These are phyloP conservation scores for Starmerella stigmatis DNA, from an alignment of 805 yeast species.

Conservation along the genomic window DNA sequence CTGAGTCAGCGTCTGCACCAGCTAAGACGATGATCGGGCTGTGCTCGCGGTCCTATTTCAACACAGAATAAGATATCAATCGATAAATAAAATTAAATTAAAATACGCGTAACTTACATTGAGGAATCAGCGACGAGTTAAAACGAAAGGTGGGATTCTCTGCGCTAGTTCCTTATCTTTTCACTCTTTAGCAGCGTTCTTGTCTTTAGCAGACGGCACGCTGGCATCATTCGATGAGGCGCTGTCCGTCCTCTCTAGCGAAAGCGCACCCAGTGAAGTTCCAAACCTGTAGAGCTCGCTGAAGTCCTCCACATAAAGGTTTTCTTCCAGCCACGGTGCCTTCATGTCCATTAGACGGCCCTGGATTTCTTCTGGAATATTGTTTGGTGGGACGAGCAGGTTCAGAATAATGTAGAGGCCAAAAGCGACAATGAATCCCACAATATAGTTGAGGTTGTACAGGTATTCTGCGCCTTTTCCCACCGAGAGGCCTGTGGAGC, in stretches of 20 bases:
- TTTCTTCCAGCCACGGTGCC: constrained; percentile 25
- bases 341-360: constrained; percentile 19
- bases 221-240: background rate
- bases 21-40: too few species aligned
- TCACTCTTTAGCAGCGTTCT: too few species aligned
- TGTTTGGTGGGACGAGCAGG: constrained; percentile 19
- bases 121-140: too few species aligned
- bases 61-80: too few species aligned
- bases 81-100: too few species aligned
- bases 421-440: constrained; percentile 58
- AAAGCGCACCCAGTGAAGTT: constrained; percentile 6
- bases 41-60: too few species aligned
- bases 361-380: constrained; percentile 18
- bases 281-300: constrained; percentile 18
- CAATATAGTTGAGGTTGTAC: constrained; percentile 63
- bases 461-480: constrained; percentile 70
- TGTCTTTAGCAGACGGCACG: too few species aligned
- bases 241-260: background rate
- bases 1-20: too few species aligned
- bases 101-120: too few species aligned
- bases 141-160: too few species aligned
- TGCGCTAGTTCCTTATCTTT: too few species aligned
- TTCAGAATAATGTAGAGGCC: constrained; percentile 42
- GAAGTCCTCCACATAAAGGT: constrained; percentile 24
- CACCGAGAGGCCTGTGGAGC: constrained; percentile 67